These are phyloP conservation scores for Pseudogymnoascus sp. DNA, from an alignment of 2,329 filamentous ascomycete species.

Conservation along the genomic window DNA sequence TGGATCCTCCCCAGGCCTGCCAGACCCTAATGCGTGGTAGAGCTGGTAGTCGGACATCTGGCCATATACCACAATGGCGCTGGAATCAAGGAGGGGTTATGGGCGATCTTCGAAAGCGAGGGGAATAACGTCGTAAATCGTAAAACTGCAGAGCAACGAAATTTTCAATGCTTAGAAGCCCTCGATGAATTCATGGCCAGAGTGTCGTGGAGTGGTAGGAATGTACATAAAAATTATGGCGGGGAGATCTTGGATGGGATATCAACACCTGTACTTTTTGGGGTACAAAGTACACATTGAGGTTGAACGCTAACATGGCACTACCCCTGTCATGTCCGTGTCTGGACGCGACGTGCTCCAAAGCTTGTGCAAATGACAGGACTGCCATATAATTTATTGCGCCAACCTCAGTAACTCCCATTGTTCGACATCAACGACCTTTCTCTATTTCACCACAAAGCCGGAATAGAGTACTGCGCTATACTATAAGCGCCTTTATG, in stretches of 20 bases:
- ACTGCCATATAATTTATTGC: conserved; percentile 5
- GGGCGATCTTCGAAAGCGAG: neutral
- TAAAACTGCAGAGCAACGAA: neutral
- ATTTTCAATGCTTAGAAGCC: neutral
- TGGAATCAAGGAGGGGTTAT: neutral
- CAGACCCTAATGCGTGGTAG: conserved; percentile 51
- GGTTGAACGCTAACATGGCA: conserved; percentile 4
- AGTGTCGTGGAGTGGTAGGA: neutral
- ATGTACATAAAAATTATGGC: conserved; percentile 1
- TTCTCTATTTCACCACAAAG: neutral
- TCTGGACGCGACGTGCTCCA: neutral
- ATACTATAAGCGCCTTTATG: neutral
- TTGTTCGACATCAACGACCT: neutral
- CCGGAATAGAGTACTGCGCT: neutral
- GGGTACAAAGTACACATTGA: conserved; percentile 4
- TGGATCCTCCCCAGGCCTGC: conserved; percentile 47
- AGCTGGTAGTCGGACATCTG: conserved; percentile 49
- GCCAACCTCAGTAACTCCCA: neutral
- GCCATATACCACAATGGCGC: conserved; percentile 10
- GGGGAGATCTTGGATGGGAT: conserved; percentile 7
- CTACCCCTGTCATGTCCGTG: neutral
- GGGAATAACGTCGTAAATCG: conserved; percentile 2
- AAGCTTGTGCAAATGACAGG: conserved; percentile 9
- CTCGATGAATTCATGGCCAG: neutral
- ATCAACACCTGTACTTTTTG: conserved; percentile 9